phyloP scores from a whole-genome alignment of 352 stramenopile species.

The Peronospora destructor region DNA sequence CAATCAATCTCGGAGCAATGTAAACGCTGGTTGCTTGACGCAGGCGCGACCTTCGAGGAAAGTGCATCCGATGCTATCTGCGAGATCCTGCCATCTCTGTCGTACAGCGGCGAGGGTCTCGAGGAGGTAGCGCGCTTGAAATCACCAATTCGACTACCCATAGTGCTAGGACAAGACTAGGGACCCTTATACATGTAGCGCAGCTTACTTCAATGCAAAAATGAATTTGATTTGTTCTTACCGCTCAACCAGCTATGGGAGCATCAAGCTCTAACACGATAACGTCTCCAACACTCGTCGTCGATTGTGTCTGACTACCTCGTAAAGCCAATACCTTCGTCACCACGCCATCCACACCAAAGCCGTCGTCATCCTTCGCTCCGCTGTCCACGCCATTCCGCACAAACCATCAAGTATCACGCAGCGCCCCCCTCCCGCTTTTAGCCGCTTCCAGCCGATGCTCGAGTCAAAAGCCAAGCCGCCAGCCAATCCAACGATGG shows the following conservation, averaged over 20 bases:
- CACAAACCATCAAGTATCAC: constrained; percentile 1
- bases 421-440: neutral
- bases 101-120: constrained; percentile 78
- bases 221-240: constrained; percentile 19
- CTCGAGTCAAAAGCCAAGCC: constrained; percentile 18
- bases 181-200: neutral
- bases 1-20: constrained; percentile 51
- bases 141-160: constrained; percentile 41
- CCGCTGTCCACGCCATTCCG: constrained; percentile 13
- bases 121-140: constrained; percentile 29
- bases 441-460: constrained; percentile 7
- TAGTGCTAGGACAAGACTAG: constrained; percentile 20
- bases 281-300: constrained; percentile 8
- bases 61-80: constrained; percentile 30
- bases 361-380: constrained; percentile 17
- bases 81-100: constrained; percentile 76
- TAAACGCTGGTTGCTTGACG: constrained; percentile 51
- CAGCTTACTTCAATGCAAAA: constrained; percentile 4
- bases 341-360: constrained; percentile 9
- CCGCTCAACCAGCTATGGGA: constrained; percentile 22
- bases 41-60: constrained; percentile 38
- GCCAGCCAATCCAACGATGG: constrained; percentile 25
- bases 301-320: constrained; percentile 1
- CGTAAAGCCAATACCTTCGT: constrained; percentile 1
- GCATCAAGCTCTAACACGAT: constrained; percentile 22